A percentile compares a stretch with the other conserved stretches of the same genome.
Evolutionary conservation across 768 basidiomycete species (phyloP).

Genomic region (Lenzites betulinus): DNA sequence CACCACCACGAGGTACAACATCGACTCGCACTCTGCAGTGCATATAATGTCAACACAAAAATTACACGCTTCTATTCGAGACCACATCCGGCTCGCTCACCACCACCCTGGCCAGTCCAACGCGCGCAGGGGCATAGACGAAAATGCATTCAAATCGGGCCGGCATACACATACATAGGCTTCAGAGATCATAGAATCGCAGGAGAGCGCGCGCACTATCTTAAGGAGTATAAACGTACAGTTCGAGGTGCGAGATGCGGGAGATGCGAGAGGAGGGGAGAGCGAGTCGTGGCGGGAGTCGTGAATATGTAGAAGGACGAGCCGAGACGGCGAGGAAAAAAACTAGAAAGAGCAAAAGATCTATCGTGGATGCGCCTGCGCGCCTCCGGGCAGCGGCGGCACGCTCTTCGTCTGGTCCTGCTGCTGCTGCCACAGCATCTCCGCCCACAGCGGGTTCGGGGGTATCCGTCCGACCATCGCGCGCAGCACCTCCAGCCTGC

Average conservation of each 20-base stretch:
- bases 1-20: too few species aligned
- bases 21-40: too few species aligned
- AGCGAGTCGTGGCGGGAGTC: neutral
- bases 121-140: neutral
- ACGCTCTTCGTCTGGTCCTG: constrained; percentile 39
- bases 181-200: neutral
- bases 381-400: neutral
- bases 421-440: constrained; percentile 85
- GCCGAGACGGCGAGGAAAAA: neutral
- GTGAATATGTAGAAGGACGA: neutral
- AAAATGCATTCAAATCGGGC: neutral
- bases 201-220: constrained; percentile 9
- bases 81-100: too few species aligned
- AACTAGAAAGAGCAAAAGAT: neutral
- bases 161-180: constrained; percentile 11
- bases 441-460: constrained; percentile 91
- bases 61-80: too few species aligned
- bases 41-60: too few species aligned
- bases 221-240: neutral
- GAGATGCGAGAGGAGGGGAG: neutral
- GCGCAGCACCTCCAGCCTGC: constrained; percentile 82
- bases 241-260: neutral
- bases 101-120: too few species aligned
- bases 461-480: constrained; percentile 89
- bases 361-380: neutral